Base-by-base conservation (phyloP, 2,329 filamentous ascomycete genomes). In the Lachnum nothofagi region DNA sequence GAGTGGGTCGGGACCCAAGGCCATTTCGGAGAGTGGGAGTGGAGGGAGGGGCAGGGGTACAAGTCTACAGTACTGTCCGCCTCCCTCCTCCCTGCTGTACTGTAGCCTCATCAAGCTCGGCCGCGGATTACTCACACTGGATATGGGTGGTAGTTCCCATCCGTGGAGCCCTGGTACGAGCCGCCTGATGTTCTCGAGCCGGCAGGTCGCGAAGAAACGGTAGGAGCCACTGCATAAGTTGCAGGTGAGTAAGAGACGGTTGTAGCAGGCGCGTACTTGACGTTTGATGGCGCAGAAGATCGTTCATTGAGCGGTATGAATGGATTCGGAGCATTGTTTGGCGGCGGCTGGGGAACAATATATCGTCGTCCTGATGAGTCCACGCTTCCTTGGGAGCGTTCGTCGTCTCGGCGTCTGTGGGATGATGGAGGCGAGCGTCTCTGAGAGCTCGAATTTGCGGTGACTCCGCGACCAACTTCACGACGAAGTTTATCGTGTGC, bases 61-160 rank as follows among this genome's bases (percentile, higher is more conserved):
- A 17, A 17, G n/a, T 3, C 12, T 17, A 19, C 8, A 16, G 20
- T 22, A 25, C 3, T 12, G 14, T 20, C 37, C 5, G 22, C 9
- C 20, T 20, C 20, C 9, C 9, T 40, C 12, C 19, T 12, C 7
- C 7, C 37, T 20, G 37, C 22, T 24, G 5, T 40, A 17, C n/a
- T n/a, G n/a, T n/a, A n/a, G n/a, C n/a, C n/a, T 40, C 22, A n/a
- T 22, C 12, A n/a, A 14, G 10, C 19, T 29, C 14, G 23, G 35
- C 20, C 19, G 9, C 23, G 16, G 31, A 24, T 31, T 20, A 37
- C n/a, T 50, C 27, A 51, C 44, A 51, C 34, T 16, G 48, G 48
- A 31, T 47, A 45, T 33, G 41, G 48, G 49, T 63, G 59, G 48
- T 63, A 63, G 20, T 50, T 57, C 35, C 61, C 61, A 55, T 63